Evolutionary conservation across 345 rosid genomes (phyloP).

Genomic region (Ceriops zippeliana): DNA sequence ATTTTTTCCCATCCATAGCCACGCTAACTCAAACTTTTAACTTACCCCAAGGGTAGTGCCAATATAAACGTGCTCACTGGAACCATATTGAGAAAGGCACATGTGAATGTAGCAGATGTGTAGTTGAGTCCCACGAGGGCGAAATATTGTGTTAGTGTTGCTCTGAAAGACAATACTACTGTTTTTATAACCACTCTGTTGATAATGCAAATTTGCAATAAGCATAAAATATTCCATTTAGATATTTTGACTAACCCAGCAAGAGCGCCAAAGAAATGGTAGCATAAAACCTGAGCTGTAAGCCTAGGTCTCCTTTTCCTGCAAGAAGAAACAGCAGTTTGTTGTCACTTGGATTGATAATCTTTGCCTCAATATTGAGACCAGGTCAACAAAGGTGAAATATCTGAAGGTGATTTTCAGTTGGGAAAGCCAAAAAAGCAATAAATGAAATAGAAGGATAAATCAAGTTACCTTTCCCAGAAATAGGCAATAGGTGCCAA

Average conservation of each 20-base stretch:
- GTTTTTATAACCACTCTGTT: background rate
- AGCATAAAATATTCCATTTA: background rate
- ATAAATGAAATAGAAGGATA: background rate
- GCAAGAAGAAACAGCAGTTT: slow-evolving; percentile 2
- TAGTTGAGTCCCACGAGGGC: slow-evolving; percentile 26
- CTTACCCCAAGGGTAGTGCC: slow-evolving; percentile 22
- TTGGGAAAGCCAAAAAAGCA: too few relatives aligned
- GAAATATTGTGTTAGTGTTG: slow-evolving; percentile 21
- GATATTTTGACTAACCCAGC: slow-evolving; percentile 13
- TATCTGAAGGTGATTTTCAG: too few relatives aligned
- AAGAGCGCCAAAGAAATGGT: slow-evolving; percentile 28
- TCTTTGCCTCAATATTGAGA: too few relatives aligned
- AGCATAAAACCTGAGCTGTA: slow-evolving; percentile 19
- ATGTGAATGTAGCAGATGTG: slow-evolving; percentile 22
- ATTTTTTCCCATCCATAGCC: background rate
- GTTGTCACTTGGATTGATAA: background rate
- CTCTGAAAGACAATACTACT: slow-evolving; percentile 13
- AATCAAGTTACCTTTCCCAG: slow-evolving; percentile 23
- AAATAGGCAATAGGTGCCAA: slow-evolving; percentile 23
- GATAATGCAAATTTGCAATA: background rate
- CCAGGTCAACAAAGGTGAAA: too few relatives aligned
- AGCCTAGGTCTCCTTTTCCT: slow-evolving; percentile 29
- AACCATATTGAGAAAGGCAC: slow-evolving; percentile 31
- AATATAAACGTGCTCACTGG: slow-evolving; percentile 30
- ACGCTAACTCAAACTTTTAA: background rate